Base-by-base conservation (phyloP, 1,284 basidiomycete genomes). In the Boletus calvinii region DNA sequence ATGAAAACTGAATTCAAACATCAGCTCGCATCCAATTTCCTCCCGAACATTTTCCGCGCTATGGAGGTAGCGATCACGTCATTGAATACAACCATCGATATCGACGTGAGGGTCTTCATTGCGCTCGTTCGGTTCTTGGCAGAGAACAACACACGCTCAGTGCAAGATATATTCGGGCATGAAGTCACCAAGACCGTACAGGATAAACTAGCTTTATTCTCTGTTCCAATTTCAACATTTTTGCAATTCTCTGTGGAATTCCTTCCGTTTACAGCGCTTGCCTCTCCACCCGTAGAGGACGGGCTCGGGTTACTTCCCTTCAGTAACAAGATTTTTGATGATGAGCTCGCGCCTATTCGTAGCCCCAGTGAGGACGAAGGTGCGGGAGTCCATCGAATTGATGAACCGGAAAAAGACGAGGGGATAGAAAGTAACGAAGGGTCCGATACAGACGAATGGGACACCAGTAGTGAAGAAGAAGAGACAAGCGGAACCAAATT, bases 91-190 rank as follows among this genome's bases (percentile, higher is more conserved):
- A 59, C 67, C 34, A 46, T 74, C n/a, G 75, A 81, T 41, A 54
- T 80, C 6, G 84, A 86, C 57, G 77, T 79, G 7, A 69, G 76
- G 15, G 62, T 84, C 11, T 85, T 82, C 56, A 56, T 73, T 12
- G 62, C 72, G 17, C 62, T 79, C 36, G 41, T 81, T 48, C 65
- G 67, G 9, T 70, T 68, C 45, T 29, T 75, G 29, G 58, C 70
- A 15, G 54, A 61, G 8, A 55, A 72, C 50, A 57, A 49, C 8
- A 44, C 47, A 1, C 18, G 51, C 5, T 49, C 64, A 10, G 22
- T 73, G 15, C 20, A 48, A 8, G 56, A 66, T 6, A 46, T 73
- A 13, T 38, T 79, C 3, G 78, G 75, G 4, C 34, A 58, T 3
- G 56, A 62, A 6, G 48, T 72, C 7, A 55, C 62, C 13, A 22